Evolutionary conservation across 73 alveolate genomes (phyloP), one percentile per base, ranked within the genome.

Genomic region (Paramecium caudatum): DNA sequence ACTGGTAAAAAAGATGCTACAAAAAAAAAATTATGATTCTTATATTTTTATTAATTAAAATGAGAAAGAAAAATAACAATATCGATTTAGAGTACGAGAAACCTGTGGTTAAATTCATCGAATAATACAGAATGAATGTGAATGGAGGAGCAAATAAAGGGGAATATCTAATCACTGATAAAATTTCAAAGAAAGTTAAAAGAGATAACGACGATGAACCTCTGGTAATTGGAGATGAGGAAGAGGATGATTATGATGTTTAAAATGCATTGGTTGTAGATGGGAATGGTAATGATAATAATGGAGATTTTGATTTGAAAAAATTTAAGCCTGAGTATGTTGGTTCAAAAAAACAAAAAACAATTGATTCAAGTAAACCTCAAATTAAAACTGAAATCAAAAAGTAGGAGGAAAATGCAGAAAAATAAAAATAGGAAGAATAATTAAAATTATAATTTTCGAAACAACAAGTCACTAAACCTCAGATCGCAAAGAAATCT

Each of bases 21-120:
- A n/a, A n/a, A n/a, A n/a, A n/a, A n/a, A n/a, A n/a, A n/a, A n/a
- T n/a, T n/a, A n/a, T n/a, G n/a, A n/a, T n/a, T n/a, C n/a, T n/a
- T n/a, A n/a, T n/a, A n/a, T n/a, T n/a, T n/a, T n/a, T n/a, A n/a
- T n/a, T n/a, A 41, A 41, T 41, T 41, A 41, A 7, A 48, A 74
- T 74, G 88, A 74, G 88, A 74, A 74, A 74, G 47, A 41, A 74
- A 74, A 27, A 74, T 13, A 27, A 74, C 9, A 39, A 68, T 16
- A 17, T 45, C n/a, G 23, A 74, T 37, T 9, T 74, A 10, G 88
- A 74, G 32, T 74, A 34, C 55, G 62, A 74, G 32, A 74, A 74
- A 17, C 68, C 88, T 4, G 6, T 6, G 19, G 68, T 37, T 13
- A 74, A 74, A n/a, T 74, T 70, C 16, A 74, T 74, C 43, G 88